These are phyloP conservation scores for Fraxinus sp. DNA, from an alignment of 305 asterid genomes.

Conservation along the genomic window DNA sequence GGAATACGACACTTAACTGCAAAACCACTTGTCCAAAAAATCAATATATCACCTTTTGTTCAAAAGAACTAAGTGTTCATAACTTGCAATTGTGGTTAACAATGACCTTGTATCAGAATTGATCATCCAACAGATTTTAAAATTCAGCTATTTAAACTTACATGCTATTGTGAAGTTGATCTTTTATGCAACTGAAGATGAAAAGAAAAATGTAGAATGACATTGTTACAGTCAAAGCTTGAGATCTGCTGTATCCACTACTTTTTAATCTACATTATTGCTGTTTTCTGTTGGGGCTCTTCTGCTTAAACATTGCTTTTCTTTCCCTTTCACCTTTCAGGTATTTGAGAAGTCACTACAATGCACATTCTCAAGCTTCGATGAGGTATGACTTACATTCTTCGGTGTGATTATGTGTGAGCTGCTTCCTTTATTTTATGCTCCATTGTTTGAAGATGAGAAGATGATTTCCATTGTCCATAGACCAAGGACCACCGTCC, in stretches of 20 bases:
- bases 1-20: neutral
- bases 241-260: neutral
- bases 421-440: constrained; percentile 10
- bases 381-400: constrained; percentile 57
- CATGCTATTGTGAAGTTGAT: neutral
- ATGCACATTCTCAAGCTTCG: constrained; percentile 71
- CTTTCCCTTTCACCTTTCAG: constrained; percentile 42
- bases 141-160: neutral
- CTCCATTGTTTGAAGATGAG: neutral
- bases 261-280: neutral
- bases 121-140: neutral
- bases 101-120: neutral
- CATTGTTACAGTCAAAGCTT: neutral
- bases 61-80: neutral
- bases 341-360: constrained; percentile 74
- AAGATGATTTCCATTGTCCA: neutral
- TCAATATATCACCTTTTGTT: neutral
- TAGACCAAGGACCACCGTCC: neutral
- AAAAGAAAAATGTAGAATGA: neutral
- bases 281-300: neutral
- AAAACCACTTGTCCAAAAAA: neutral
- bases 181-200: neutral
- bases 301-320: constrained; percentile 3
- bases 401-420: constrained; percentile 12
- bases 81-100: neutral